Evolutionary conservation across 352 stramenopile genomes (phyloP), one percentile per base, ranked within the genome.

Genomic region (Blastocystis sp.): DNA sequence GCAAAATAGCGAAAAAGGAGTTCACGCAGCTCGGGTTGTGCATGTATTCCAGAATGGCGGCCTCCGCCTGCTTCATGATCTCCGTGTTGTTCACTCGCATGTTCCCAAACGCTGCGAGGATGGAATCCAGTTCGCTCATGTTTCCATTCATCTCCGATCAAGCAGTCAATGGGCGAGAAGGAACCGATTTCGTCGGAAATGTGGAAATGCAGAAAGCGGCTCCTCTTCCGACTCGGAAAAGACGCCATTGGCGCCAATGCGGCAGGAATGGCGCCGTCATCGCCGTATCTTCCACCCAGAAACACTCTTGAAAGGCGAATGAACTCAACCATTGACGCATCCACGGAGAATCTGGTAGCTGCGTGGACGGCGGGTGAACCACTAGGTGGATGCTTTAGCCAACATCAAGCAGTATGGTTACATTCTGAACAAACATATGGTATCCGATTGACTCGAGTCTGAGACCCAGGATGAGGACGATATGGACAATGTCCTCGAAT

Each of bases 401-500:
- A 44, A 63, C 24, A 81, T 81, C 53, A 81, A 81, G 69, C 69
- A 81, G 44, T 32, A 48, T 7, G 63, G 44, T 29, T 61, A 64
- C 27, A 46, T 57, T 44, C 49, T 81, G n/a, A 81, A 42, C 14
- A 81, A 81, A 61, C 32, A 61, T 27, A 63, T 81, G 61, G 69
- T 81, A 27, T 18, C 9, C 3, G 29, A 1, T 46, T 61, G 29
- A 42, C 29, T 49, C 1, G 27, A 0, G 1, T 63, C 24, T 81
- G 14, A 65, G 32, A 9, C 34, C 21, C 40, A 24, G 88, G 88
- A 75, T 76, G 76, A 89, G 40, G 86, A 88, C 36, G 92, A 95
- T 81, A 89, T 94, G 46, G 87, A 91, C 27, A 88, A 87, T 6
- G 91, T 93, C 69, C 90, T 96, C 29, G 92, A 93, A 53, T 89